phyloP scores from a whole-genome alignment of 345 rosid genomes.

The Euphorbia lathyris region DNA sequence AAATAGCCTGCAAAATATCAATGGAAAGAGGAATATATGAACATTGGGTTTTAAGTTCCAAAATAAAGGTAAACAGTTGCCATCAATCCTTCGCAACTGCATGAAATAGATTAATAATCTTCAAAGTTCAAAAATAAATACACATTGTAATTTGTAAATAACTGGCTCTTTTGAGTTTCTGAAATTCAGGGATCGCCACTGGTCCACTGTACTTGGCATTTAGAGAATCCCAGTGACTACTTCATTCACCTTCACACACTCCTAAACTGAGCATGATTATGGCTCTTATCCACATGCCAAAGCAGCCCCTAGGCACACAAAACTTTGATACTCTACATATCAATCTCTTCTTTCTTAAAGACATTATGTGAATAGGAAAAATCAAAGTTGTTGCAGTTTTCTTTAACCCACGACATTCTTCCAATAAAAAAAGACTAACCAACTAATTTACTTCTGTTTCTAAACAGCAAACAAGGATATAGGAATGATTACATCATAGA shows the following conservation, averaged over 20 bases:
- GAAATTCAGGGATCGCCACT: background rate
- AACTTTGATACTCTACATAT: background rate
- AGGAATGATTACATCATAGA: background rate
- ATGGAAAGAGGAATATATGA: background rate
- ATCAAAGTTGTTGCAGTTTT: background rate
- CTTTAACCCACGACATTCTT: background rate
- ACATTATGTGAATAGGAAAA: background rate
- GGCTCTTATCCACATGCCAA: background rate
- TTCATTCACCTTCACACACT: background rate
- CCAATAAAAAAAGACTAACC: background rate
- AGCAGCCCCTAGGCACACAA: background rate
- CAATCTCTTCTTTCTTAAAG: background rate
- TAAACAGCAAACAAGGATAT: background rate
- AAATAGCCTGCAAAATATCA: slow-evolving; percentile 52
- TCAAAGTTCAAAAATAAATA: background rate
- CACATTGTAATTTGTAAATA: background rate
- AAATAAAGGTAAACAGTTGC: background rate
- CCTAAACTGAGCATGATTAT: background rate
- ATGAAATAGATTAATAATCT: background rate
- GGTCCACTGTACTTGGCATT: background rate
- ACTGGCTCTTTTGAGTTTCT: background rate
- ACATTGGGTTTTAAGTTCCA: background rate
- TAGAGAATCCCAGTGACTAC: background rate
- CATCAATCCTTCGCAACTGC: background rate
- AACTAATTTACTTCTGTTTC: background rate